Conservation (phyloP, 73 alveolate species). For the Urostyla sp. region DNA sequence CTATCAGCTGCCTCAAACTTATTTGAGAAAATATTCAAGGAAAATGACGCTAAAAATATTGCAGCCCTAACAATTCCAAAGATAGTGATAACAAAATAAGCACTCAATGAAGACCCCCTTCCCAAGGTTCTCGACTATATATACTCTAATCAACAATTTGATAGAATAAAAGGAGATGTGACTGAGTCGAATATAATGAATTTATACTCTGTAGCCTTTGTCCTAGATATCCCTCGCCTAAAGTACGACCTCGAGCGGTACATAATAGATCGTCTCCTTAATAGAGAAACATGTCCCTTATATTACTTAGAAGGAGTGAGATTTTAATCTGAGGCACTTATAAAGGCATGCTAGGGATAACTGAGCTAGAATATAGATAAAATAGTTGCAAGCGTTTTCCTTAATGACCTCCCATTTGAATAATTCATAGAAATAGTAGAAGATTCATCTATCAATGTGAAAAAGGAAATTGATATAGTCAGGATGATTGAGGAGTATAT, state of each 20-base stretch:
- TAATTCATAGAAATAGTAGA: constrained; percentile 10
- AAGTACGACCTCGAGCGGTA: constrained; percentile 30
- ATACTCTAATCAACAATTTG: constrained; percentile 44
- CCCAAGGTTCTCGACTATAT: constrained; percentile 45
- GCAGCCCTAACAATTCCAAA: constrained; percentile 45
- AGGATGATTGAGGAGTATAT: constrained; percentile 59
- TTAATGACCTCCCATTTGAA: constrained; percentile 58
- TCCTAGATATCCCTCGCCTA: constrained; percentile 22
- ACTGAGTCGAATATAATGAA: constrained; percentile 44
- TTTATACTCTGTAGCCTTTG: constrained; percentile 54
- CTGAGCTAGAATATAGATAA: too few species aligned
- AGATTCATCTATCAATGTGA: constrained; percentile 33
- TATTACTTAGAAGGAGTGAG: constrained; percentile 63
- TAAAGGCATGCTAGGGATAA: neutral
- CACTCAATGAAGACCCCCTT: constrained; percentile 48
- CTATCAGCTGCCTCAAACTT: constrained; percentile 58
- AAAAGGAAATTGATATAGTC: constrained; percentile 45
- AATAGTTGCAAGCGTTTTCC: constrained; percentile 15
- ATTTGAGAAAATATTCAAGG: constrained; percentile 44
- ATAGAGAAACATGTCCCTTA: constrained; percentile 31
- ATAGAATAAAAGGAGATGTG: constrained; percentile 28
- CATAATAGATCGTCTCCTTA: constrained; percentile 56
- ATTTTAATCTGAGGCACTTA: neutral
- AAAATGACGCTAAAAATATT: constrained; percentile 26
- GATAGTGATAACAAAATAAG: constrained; percentile 32